Base-by-base conservation (phyloP, 306 rosid genomes). In the Quercus dentata region DNA sequence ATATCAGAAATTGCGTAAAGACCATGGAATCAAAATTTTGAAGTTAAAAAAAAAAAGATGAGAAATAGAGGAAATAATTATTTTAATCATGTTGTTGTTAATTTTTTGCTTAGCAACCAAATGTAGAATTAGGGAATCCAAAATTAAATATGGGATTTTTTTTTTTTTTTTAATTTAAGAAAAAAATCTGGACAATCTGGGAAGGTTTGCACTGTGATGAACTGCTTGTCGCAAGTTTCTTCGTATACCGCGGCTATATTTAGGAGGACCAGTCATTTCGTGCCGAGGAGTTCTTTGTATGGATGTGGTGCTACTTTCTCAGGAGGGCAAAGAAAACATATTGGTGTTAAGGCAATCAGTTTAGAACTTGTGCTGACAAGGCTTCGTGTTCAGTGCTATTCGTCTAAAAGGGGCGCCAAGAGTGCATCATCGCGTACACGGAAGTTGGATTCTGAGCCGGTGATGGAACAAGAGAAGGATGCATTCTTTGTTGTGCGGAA, bases 401-500 rank as follows among this genome's bases (percentile, higher is more conserved):
- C 99, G 17, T 41, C 92, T 8, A 71, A 68, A 25, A 88, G 72
- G 83, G 80, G 65, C 13, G 56, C 87, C 79, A 89, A 85, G 71
- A 55, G 31, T 31, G 59, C 38, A 78, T 71, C 89, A 79, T 75
- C 89, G 35, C 61, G 44, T 31, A 76, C 73, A 52, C 64, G 69
- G 79, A 87, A 85, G 57, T 74, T 83, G 3, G 85, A 85, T 18
- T 11, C 88, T 54, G 85, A 87, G 75, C 73, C 83, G 1, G 81
- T 15, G 10, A 84, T 85, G 93, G 90, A 88, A 51, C 79, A 62
- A 67, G 94, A 91, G 71, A 84, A 86, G 41, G 86, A 82, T 27
- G 95, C 90, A 4, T 95, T 95, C 85, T 95, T 81, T 55, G 90
- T 94, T 6, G 99, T 94, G 18, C 87, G 99, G 15, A 94, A 92